phyloP scores from a whole-genome alignment of 129 eudicot genomes.

The Ambrosia artemisiifolia region DNA sequence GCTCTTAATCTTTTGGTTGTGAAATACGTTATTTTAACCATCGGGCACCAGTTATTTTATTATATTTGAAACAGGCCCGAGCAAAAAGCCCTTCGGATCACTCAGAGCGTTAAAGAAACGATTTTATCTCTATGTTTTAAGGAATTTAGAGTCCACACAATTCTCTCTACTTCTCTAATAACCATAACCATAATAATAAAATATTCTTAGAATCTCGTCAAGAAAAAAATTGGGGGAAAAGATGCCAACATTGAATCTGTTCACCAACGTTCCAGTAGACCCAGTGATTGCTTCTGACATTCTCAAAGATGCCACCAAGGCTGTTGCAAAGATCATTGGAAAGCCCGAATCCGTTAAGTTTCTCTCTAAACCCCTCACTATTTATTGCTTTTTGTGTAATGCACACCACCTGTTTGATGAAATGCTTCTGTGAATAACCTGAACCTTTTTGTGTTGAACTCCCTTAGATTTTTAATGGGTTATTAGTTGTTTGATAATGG shows the following conservation, averaged over 20 bases:
- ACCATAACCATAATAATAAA: not conserved
- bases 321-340: slow-evolving; percentile 93
- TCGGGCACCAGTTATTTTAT: not conserved
- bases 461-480: not conserved
- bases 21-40: too few species aligned
- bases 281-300: slow-evolving; percentile 83
- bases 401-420: slow-evolving; percentile 50
- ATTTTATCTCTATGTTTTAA: not conserved
- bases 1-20: too few species aligned
- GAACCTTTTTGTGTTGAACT: not conserved
- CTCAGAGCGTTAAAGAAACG: too few species aligned
- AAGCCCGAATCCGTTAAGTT: slow-evolving; percentile 85
- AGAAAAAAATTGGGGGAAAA: not conserved
- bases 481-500: not conserved
- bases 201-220: not conserved
- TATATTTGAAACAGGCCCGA: not conserved
- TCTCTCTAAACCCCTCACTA: not conserved
- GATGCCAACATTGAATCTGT: slow-evolving; percentile 91
- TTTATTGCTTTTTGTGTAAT: slow-evolving; percentile 4
- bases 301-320: slow-evolving; percentile 94
- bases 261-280: slow-evolving; percentile 90
- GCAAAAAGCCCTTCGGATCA: too few species aligned
- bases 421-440: slow-evolving; percentile 25
- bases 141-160: slow-evolving; percentile 1
- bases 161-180: not conserved